Evolutionary conservation across 495 filamentous ascomycete genomes (phyloP).

Genomic region (Pseudoneurospora amorphoporcata): DNA sequence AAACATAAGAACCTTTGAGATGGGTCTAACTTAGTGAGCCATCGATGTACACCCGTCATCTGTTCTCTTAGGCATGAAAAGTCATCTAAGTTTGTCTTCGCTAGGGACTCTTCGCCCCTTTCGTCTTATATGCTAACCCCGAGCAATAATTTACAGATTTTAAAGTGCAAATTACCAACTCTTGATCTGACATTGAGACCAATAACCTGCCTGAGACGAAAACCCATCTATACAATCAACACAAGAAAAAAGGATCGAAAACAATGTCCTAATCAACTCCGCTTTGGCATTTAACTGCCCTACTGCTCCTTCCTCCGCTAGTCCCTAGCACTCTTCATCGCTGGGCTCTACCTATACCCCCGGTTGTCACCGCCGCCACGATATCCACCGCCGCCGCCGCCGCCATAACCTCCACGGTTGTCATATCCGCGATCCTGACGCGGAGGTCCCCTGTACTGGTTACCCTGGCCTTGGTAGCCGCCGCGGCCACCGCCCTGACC

Average conservation of each 20-base stretch:
- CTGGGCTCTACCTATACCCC: neutral
- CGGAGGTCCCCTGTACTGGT: slow-evolving; percentile 1
- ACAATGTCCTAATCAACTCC: neutral
- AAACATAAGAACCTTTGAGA: too few relatives aligned
- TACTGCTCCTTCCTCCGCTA: neutral
- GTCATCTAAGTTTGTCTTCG: neutral
- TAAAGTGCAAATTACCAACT: neutral
- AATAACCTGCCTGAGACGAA: neutral
- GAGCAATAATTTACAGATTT: neutral
- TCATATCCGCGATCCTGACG: slow-evolving; percentile 3
- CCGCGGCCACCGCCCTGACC: slow-evolving; percentile 12
- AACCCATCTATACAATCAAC: neutral
- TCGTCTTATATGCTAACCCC: neutral
- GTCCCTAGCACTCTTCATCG: neutral
- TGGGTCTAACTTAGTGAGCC: too few relatives aligned
- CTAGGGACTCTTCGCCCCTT: neutral
- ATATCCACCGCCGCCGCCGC: neutral
- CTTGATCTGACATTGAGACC: neutral
- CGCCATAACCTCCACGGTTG: neutral
- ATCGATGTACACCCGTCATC: neutral
- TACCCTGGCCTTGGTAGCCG: slow-evolving; percentile 9
- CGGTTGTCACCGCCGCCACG: slow-evolving; percentile 3
- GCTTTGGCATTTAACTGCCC: neutral
- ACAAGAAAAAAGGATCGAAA: neutral
- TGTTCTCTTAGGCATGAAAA: neutral